These are phyloP conservation scores for Closterium sp. DNA, from an alignment of 139 green algal species.

Conservation along the genomic window DNA sequence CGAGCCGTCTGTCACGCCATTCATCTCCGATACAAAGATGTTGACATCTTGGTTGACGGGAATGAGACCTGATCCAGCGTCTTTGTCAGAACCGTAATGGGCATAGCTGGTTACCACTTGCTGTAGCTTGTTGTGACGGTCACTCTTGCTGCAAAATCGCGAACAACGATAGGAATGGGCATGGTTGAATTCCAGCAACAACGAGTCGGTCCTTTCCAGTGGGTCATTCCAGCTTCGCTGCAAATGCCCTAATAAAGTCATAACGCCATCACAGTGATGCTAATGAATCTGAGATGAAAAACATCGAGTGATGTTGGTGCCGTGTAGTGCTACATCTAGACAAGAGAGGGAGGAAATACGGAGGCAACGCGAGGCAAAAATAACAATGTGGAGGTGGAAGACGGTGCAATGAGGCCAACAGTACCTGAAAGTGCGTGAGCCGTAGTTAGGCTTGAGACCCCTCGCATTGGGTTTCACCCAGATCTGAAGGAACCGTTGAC, in stretches of 20 bases:
- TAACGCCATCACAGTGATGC: too few species aligned
- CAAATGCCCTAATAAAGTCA: too few species aligned
- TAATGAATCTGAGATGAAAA: too few species aligned
- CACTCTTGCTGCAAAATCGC: conserved; percentile 18
- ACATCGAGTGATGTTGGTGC: too few species aligned
- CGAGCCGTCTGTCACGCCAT: background rate
- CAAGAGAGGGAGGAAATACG: too few species aligned
- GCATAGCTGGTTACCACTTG: conserved; percentile 45
- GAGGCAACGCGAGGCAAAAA: too few species aligned
- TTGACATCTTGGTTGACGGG: conserved; percentile 51
- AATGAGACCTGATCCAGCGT: conserved; percentile 37
- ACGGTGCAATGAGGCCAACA: background rate
- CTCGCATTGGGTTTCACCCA: conserved; percentile 48
- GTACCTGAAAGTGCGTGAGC: conserved; percentile 39
- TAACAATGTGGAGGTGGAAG: background rate
- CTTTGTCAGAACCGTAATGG: background rate
- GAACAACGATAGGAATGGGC: too few species aligned
- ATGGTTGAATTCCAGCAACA: too few species aligned
- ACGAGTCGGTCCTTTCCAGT: too few species aligned
- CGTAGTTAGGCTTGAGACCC: conserved; percentile 47
- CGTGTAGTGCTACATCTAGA: too few species aligned
- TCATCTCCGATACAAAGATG: conserved; percentile 47
- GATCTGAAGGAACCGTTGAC: conserved; percentile 49
- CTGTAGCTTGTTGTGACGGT: conserved; percentile 48
- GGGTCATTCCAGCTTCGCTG: too few species aligned